Evolutionary conservation across 1,284 basidiomycete genomes (phyloP), one percentile per base, ranked within the genome.

Genomic region (Ganoderma leucocontextum): DNA sequence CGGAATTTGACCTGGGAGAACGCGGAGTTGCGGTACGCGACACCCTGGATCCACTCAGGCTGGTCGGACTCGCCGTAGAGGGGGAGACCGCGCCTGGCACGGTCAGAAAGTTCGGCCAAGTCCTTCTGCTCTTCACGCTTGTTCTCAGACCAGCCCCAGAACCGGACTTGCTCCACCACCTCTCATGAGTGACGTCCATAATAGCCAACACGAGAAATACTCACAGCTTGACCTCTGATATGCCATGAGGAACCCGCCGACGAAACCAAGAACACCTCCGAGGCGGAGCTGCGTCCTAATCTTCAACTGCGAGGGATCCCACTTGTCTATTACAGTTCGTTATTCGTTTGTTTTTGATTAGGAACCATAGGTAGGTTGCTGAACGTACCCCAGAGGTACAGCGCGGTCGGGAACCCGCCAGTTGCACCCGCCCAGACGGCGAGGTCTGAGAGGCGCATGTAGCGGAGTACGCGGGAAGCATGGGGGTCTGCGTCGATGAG

Each of bases 61-160:
- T 99, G 89, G 72, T 89, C 85, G 35, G 93, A 94, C 80, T 91
- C 86, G 72, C 96, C 96, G 78, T 96, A 95, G 59, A 98, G 79
- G 17, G 95, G 89, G 78, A 95, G 90, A 65, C 95, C 95, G 72
- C 91, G 87, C 71, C 81, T 82, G 15, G 88, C 91, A 47, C 87
- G 88, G 71, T 91, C 89, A 53, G 87, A 88, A 60, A 98, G 83
- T 80, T 98, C 96, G 33, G 84, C 84, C 62, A 91, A 78, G 79
- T 98, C 96, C 80, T 84, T 85, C 68, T 87, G 87, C 74, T 92
- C 87, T 79, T 98, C 96, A 25, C 87, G 84, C 73, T 88, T 89
- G 84, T 99, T 99, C 84, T 99, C 97, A 29, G 87, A 85, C 93
- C 95, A 97, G 62, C 97, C 97, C 95, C 95, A 97, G 87, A 99